Evolutionary conservation across 345 rosid species (phyloP).

Genomic region (Dipteronia sinensis): DNA sequence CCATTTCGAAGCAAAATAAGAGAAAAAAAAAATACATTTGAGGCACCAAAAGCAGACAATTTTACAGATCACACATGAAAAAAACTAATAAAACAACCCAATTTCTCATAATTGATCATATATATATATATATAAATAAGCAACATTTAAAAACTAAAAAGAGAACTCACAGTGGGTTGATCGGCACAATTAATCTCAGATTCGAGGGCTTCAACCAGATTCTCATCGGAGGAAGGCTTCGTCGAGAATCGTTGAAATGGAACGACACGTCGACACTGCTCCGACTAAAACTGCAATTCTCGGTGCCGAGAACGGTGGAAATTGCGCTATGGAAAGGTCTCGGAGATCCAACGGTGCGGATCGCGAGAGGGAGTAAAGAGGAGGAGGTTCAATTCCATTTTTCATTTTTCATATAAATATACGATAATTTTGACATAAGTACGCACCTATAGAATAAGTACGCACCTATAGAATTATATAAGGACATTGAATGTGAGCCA

Average conservation of each 20-base stretch:
- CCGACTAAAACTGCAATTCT: slow-evolving; percentile 25
- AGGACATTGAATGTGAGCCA: too few species aligned
- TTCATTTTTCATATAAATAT: too few species aligned
- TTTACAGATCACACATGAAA: neutral
- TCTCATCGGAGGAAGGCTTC: slow-evolving; percentile 41
- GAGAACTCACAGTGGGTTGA: neutral
- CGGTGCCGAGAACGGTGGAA: slow-evolving; percentile 19
- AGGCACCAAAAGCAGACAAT: neutral
- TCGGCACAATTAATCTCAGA: slow-evolving; percentile 57
- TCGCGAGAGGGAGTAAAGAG: slow-evolving; percentile 35
- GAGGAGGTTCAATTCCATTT: too few species aligned
- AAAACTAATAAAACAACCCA: neutral
- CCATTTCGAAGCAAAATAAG: neutral
- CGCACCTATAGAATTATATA: too few species aligned
- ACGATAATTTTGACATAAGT: too few species aligned
- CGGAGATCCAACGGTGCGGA: slow-evolving; percentile 39
- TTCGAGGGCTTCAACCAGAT: slow-evolving; percentile 41
- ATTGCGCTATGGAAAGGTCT: slow-evolving; percentile 29
- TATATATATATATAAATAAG: neutral
- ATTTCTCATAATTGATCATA: neutral
- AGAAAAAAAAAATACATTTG: neutral
- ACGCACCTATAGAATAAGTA: too few species aligned
- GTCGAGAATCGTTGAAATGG: slow-evolving; percentile 33
- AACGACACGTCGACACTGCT: slow-evolving; percentile 7
- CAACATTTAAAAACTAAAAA: neutral